phyloP scores from a whole-genome alignment of 2,329 filamentous ascomycete species.

The Dactylellina parvicollis region DNA sequence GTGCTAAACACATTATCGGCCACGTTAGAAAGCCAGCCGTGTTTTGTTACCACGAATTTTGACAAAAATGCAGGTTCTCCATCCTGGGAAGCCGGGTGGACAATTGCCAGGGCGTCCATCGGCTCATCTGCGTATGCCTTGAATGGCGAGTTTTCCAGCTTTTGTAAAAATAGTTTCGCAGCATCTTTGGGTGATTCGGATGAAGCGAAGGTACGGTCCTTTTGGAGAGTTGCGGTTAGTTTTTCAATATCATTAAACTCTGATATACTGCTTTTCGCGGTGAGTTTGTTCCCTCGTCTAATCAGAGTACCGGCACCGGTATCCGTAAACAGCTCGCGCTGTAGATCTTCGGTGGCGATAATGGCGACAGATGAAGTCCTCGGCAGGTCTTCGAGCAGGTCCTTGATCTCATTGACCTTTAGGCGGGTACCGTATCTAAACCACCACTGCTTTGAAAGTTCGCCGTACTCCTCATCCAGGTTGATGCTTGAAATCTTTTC shows the following conservation, averaged over 20 bases:
- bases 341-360: conserved; percentile 92
- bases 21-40: conserved; percentile 92
- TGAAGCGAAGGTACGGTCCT: conserved; percentile 79
- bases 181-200: conserved; percentile 71
- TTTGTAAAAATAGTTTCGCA: conserved; percentile 85
- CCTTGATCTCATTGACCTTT: conserved; percentile 98
- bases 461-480: conserved; percentile 93
- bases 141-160: conserved; percentile 79
- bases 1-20: conserved; percentile 94
- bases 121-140: conserved; percentile 93
- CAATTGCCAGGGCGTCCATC: conserved; percentile 91
- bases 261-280: conserved; percentile 74
- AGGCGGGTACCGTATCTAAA: conserved; percentile 92
- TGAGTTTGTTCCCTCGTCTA: conserved; percentile 87
- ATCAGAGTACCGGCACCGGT: conserved; percentile 94
- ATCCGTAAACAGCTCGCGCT: conserved; percentile 97
- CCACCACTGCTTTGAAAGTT: conserved; percentile 93
- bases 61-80: conserved; percentile 81
- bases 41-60: conserved; percentile 91
- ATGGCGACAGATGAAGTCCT: conserved; percentile 95
- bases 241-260: conserved; percentile 80
- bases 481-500: conserved; percentile 98
- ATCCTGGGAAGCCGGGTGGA: conserved; percentile 76
- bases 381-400: conserved; percentile 85
- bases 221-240: conserved; percentile 81